Conservation (phyloP, 148 eudicot species). For the Rhododendron griersonianum region DNA sequence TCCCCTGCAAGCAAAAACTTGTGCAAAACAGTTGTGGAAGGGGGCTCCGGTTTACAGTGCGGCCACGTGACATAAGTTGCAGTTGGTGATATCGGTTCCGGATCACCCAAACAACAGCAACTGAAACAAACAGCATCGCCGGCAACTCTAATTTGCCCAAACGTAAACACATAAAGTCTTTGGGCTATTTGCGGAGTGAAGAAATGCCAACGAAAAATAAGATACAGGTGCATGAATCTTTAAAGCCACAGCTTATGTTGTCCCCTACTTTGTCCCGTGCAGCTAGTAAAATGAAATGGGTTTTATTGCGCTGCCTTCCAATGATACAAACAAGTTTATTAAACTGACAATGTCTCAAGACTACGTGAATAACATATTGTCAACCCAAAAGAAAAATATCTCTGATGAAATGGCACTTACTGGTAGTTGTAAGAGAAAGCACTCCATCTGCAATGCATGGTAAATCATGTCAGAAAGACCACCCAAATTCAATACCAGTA, state of each 20-base stretch:
- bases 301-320: neutral
- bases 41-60: neutral
- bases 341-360: neutral
- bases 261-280: neutral
- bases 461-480: slow-evolving; percentile 17
- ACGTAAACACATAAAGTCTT: neutral
- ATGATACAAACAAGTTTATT: neutral
- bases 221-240: neutral
- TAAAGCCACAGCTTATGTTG: neutral
- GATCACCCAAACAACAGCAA: too few species aligned
- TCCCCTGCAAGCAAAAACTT: neutral
- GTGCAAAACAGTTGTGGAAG: neutral
- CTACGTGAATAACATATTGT: neutral
- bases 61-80: neutral
- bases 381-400: neutral
- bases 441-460: slow-evolving; percentile 66
- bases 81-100: neutral
- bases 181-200: neutral
- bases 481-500: neutral
- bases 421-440: slow-evolving; percentile 64
- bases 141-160: neutral
- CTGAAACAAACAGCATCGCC: neutral
- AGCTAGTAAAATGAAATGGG: neutral
- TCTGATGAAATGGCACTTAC: slow-evolving; percentile 40
- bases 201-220: neutral